A percentile compares a stretch with the other conserved stretches of the same genome.
These are phyloP conservation scores for Colletotrichum cereale DNA, from an alignment of 2,329 filamentous ascomycete genomes.

Conservation along the genomic window DNA sequence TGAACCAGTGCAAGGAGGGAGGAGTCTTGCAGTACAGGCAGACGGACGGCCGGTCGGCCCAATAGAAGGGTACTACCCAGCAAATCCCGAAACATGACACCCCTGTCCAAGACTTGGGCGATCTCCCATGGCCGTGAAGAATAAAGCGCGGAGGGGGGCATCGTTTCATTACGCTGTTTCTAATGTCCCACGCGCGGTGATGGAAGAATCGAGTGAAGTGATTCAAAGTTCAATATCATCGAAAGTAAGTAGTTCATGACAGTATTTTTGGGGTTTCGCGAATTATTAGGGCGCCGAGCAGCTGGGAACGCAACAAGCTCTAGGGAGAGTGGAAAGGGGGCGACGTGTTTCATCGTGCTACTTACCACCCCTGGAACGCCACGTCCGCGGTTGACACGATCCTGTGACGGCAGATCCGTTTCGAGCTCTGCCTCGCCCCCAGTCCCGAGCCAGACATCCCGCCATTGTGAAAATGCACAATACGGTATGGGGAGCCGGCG, in stretches of 20 bases:
- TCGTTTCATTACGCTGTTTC: background rate
- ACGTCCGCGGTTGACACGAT: conserved; percentile 29
- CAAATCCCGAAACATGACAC: background rate
- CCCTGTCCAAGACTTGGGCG: conserved; percentile 1
- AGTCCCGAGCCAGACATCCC: background rate
- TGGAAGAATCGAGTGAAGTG: background rate
- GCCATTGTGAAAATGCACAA: background rate
- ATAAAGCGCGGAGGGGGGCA: no score
- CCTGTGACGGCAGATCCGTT: conserved; percentile 38
- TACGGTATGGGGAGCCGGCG: background rate
- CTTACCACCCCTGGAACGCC: conserved; percentile 10
- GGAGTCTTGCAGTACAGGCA: background rate
- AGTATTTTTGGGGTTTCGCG: no score
- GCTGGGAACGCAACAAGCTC: background rate
- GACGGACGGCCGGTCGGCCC: no score
- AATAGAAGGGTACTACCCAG: background rate
- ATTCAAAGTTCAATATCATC: background rate
- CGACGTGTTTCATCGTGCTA: background rate
- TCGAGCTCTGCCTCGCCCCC: conserved; percentile 12
- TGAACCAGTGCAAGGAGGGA: background rate
- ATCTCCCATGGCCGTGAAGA: background rate
- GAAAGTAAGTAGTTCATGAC: background rate
- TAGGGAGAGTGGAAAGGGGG: background rate
- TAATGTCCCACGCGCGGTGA: background rate
- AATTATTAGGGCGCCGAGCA: background rate